These are phyloP conservation scores for Penicillium desertorum DNA, from an alignment of 495 filamentous ascomycete genomes.

Conservation along the genomic window DNA sequence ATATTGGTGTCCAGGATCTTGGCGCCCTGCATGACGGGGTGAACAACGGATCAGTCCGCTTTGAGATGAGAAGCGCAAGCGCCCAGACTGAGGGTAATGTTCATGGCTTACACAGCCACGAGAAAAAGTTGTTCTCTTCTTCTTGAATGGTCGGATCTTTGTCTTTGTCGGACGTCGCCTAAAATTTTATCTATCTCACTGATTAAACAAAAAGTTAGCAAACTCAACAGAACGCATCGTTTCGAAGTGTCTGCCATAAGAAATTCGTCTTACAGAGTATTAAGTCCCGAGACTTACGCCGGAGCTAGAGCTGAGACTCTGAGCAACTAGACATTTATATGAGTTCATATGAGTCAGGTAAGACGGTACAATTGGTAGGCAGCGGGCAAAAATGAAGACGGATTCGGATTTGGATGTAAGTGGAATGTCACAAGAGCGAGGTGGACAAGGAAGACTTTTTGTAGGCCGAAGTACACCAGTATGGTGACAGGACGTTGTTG, in stretches of 20 bases:
- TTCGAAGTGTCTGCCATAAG: too few species aligned
- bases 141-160: background rate
- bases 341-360: too few species aligned
- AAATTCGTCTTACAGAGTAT: too few species aligned
- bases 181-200: background rate
- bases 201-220: too few species aligned
- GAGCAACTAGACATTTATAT: too few species aligned
- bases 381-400: background rate
- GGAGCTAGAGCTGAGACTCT: too few species aligned
- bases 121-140: conserved; percentile 95
- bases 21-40: conserved; percentile 73
- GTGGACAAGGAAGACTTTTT: background rate
- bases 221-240: too few species aligned
- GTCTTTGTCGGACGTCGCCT: background rate
- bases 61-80: conserved; percentile 90
- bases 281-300: too few species aligned
- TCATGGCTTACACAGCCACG: conserved; percentile 93
- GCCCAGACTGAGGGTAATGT: conserved; percentile 95
- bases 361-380: background rate
- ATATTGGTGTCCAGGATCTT: conserved; percentile 82
- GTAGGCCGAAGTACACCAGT: background rate
- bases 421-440: background rate
- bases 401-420: background rate
- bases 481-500: conserved; percentile 14
- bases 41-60: conserved; percentile 73